phyloP scores from a whole-genome alignment of 306 rosid genomes.

The Medicago truncatula region MtrunA17r5.0-ANR NC_053042.1:53005001-53005500 shows the following conservation, averaged over 20 bases:
- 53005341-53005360: conserved; percentile 29
- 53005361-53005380: conserved; percentile 42
- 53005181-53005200: conserved; percentile 43
- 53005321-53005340: neutral
- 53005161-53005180: conserved; percentile 23
- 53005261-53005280: conserved; percentile 35
- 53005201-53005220: conserved; percentile 41
- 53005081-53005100: conserved; percentile 22
- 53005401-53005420: conserved; percentile 48
- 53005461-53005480: neutral
- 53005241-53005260: conserved; percentile 46
- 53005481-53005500: conserved; percentile 35
- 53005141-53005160: conserved; percentile 24
- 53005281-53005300: conserved; percentile 23
- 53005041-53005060: conserved; percentile 29
- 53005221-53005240: conserved; percentile 39
- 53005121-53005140: conserved; percentile 33
- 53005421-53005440: conserved; percentile 44
- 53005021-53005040: neutral
- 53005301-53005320: neutral
- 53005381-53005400: conserved; percentile 46
- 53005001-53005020: conserved; percentile 44
- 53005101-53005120: conserved; percentile 44
- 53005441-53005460: neutral
- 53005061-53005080: conserved; percentile 38